Percentiles rank a stretch among this genome's conserved stretches.
phyloP scores from a whole-genome alignment of 805 yeast genomes.

The Candida tallmaniae region DNA sequence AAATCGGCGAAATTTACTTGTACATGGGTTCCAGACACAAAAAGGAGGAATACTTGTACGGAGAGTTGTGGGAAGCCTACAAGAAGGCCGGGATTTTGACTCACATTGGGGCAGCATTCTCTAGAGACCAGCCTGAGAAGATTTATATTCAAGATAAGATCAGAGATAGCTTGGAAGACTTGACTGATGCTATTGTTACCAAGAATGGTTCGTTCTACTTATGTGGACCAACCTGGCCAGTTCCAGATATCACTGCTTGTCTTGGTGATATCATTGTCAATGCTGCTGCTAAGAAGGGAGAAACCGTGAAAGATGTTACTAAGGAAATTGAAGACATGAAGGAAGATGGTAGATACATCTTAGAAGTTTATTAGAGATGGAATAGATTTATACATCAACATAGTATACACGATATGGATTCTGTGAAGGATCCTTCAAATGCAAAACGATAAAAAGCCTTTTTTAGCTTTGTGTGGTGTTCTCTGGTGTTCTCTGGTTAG shows the following conservation, averaged over 20 bases:
- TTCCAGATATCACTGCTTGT: constrained; percentile 91
- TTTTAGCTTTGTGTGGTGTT: too few species aligned
- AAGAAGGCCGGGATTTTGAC: constrained; percentile 88
- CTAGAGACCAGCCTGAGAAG: constrained; percentile 94
- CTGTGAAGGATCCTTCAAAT: too few species aligned
- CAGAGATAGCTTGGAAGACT: constrained; percentile 64
- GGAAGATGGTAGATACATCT: constrained; percentile 85
- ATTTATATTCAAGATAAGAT: constrained; percentile 93
- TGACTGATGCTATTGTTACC: constrained; percentile 73
- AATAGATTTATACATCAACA: too few species aligned
- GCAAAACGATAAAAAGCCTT: too few species aligned
- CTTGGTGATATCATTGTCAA: constrained; percentile 71
- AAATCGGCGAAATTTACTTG: constrained; percentile 83
- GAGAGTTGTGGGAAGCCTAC: constrained; percentile 97
- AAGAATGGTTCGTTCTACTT: constrained; percentile 88
- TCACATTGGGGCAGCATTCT: constrained; percentile 95
- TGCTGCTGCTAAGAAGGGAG: constrained; percentile 67
- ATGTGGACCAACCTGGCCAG: constrained; percentile 99
- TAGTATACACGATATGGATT: too few species aligned
- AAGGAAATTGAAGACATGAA: constrained; percentile 89
- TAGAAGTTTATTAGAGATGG: constrained; percentile 76
- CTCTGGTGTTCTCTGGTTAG: too few species aligned
- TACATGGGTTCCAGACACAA: constrained; percentile 93
- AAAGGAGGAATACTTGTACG: constrained; percentile 91
- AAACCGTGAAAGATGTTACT: constrained; percentile 60